phyloP scores from a whole-genome alignment of 805 yeast genomes.

The Wickerhamiella hasegawae region DNA sequence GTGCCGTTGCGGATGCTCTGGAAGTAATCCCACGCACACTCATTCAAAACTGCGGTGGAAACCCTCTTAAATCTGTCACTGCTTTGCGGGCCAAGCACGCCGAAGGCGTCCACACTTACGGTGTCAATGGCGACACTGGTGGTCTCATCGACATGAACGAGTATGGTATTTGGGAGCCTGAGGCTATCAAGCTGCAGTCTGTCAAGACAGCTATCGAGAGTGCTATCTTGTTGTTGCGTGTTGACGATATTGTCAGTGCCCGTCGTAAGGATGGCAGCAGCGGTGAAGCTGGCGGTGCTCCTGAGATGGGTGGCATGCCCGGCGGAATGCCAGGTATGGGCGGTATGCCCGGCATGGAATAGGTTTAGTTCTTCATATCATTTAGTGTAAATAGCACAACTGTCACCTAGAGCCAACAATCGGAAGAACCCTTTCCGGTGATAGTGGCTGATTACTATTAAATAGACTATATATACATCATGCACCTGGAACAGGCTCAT shows the following conservation, averaged over 20 bases:
- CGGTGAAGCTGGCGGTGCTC: conserved; percentile 3
- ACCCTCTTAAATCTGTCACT: conserved; percentile 77
- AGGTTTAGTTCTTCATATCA: background rate
- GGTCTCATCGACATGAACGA: conserved; percentile 88
- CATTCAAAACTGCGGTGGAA: conserved; percentile 95
- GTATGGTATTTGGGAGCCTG: conserved; percentile 99
- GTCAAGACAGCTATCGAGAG: conserved; percentile 96
- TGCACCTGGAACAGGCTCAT: conserved; percentile 17
- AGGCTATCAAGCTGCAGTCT: conserved; percentile 91
- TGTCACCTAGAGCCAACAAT: too few relatives aligned
- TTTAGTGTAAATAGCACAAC: background rate
- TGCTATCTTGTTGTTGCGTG: conserved; percentile 86
- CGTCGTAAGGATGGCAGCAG: conserved; percentile 38
- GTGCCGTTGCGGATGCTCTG: conserved; percentile 96
- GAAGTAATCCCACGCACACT: conserved; percentile 97
- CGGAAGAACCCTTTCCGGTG: too few relatives aligned
- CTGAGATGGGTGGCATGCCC: conserved; percentile 13
- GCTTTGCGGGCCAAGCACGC: conserved; percentile 95
- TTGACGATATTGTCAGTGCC: conserved; percentile 95
- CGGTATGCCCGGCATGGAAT: background rate
- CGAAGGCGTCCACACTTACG: conserved; percentile 67
- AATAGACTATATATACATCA: background rate
- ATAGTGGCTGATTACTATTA: too few relatives aligned
- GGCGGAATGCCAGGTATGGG: conserved; percentile 10
- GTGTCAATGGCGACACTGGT: conserved; percentile 91